Conservation (phyloP, 2,329 filamentous ascomycete genomes). For the Aspergillus sp. region DNA sequence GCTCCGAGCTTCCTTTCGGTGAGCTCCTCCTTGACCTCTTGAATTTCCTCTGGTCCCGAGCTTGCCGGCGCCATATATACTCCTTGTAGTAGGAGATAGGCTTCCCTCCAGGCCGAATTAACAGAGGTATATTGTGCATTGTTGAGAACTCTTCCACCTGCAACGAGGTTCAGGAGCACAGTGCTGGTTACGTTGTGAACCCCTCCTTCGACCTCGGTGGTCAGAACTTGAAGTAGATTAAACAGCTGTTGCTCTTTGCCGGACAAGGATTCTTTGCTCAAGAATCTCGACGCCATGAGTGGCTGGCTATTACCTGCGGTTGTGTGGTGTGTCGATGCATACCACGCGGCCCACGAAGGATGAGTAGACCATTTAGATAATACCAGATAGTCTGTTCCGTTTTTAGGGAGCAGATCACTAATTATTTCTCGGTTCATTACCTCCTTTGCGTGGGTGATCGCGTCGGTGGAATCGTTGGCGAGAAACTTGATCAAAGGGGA, state of each 20-base stretch:
- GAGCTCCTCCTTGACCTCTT: slow-evolving; percentile 3
- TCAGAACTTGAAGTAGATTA: neutral
- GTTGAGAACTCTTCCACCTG: slow-evolving; percentile 14
- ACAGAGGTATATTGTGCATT: slow-evolving; percentile 10
- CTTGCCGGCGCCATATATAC: slow-evolving; percentile 8
- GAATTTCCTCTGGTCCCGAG: neutral
- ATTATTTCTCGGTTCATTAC: slow-evolving; percentile 8
- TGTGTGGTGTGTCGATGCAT: neutral
- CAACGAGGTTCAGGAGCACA: slow-evolving; percentile 9
- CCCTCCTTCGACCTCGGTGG: neutral
- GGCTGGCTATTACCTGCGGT: neutral
- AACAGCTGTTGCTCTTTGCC: neutral
- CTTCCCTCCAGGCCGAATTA: slow-evolving; percentile 13
- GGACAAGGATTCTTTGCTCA: slow-evolving; percentile 1
- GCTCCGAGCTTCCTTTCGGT: slow-evolving; percentile 13
- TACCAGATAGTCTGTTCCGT: neutral
- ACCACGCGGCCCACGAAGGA: slow-evolving; percentile 8
- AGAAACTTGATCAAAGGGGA: slow-evolving; percentile 10
- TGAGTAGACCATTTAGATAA: slow-evolving; percentile 2
- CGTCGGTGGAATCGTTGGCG: slow-evolving; percentile 1
- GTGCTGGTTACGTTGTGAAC: neutral
- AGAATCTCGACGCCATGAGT: slow-evolving; percentile 9
- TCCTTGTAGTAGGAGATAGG: slow-evolving; percentile 5
- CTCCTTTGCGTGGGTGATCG: slow-evolving; percentile 5
- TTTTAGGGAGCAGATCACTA: slow-evolving; percentile 6